Evolutionary conservation across 805 yeast species (phyloP), one percentile per base, ranked within the genome.

Genomic region (Starmerella bombi): DNA sequence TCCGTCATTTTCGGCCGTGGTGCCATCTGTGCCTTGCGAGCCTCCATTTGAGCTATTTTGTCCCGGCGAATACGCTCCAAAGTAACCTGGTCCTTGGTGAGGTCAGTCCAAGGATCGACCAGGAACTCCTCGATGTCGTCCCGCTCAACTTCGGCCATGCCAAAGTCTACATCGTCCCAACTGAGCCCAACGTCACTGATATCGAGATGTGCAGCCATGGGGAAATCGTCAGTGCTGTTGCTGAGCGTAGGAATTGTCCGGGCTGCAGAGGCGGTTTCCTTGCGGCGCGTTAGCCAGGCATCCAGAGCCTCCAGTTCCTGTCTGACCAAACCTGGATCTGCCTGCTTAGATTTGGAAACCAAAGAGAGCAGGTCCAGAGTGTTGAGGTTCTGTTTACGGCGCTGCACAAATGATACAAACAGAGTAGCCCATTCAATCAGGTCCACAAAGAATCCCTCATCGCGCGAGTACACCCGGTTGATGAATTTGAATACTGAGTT

Each of bases 381-480:
- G 60, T 35, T 66, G 61, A 44, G 46, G 14, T 49, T 49, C 15
- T 52, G 69, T 35, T 51, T 76, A 42, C 86, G 82, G 38, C 66
- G 64, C 42, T 81, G 70, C 37, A 86, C 61, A 46, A 82, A 73
- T 10, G 64, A 62, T 21, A 85, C 62, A 38, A 84, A 74, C 16
- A 66, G 63, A 43, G 80, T 74, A 34, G 83, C 65, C 96, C 96
- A 88, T 5, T 59, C 59, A 34, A 83, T 68, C 38, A 91, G 61
- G 3, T 75, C 75, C 37, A 76, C 74, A 60, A 88, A 88, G 4
- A 88, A 61, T 4, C 75, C 72, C 25, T 72, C 71, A 54, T 88
- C 97, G 48, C 80, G 74, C n/a, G 68, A 46, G 58, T 86, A 85
- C n/a, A 85, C 72, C 39, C 80, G 76, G 54, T 83, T 88, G 43